Base-by-base conservation (phyloP, 2,329 filamentous ascomycete species). In the Verticillium isaacii region DNA sequence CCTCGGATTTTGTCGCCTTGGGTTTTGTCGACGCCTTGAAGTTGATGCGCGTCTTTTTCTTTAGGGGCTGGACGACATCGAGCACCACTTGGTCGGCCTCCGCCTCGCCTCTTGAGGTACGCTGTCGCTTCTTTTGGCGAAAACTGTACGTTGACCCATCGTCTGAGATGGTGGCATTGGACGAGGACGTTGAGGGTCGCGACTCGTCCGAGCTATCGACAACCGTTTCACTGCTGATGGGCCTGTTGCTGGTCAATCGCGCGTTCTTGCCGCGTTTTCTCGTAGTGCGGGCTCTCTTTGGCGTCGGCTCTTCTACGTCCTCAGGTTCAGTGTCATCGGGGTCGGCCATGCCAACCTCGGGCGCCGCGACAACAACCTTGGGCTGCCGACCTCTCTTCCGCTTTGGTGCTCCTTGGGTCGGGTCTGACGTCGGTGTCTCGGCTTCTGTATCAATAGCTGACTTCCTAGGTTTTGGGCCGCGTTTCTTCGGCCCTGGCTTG, bases 111-210 rank as follows among this genome's bases (percentile, higher is more conserved):
- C 78, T 76, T 74, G 83, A 85, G 58, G 81, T 80, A 66, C 82
- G 82, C 67, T 82, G 81, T 9, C 82, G 77, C 70, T 85, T 85
- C 32, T 63, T 65, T 19, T 62, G 63, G 29, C 64, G 64, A 17
- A 62, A 55, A 1, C 61, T 63, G 29, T 66, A 66, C 12, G 63
- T 63, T 4, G 64, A 66, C 1, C 64, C 64, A 12, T 60, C 64
- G 19, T 66, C 63, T 0, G 64, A 66, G 2, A 74, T 74, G 8
- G 80, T 81, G 11, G 77, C 80, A 7, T 81, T 83, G 1, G 84
- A 86, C 0, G 81, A 82, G 2, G 84, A 78, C 0, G 83, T 83
- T 0, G 78, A 79, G 1, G 83, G 83, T 2, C 83, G 78, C 7
- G 79, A 79, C 29, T 83, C 80, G 37, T 81, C 80, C 36, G 76